Base-by-base conservation (phyloP, 139 green algal species). In the Mesotaenium endlicherianum region DNA sequence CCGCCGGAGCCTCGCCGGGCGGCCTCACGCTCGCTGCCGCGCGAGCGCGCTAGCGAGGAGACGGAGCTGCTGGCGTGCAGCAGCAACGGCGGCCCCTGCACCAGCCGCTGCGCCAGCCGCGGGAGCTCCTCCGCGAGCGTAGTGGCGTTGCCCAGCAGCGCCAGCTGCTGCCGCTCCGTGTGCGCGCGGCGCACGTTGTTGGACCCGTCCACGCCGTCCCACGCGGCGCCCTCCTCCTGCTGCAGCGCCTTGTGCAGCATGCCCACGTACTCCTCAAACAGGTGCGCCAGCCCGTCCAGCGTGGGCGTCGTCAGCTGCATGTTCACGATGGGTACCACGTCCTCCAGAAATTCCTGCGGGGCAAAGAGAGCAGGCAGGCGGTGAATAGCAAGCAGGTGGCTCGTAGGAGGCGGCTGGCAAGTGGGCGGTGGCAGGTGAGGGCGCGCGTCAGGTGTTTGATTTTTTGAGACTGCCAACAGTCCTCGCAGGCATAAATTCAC, bases 321-420 rank as follows among this genome's bases (percentile, higher is more conserved):
- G 31, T 44, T 79, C 41, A 86, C 75, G 5, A 88, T 75, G 2
- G 82, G 82, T 6, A 50, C 41, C n/a, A 86, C 82, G 50, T 88
- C 82, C 40, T 86, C 82, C 16, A 88, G 14, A 58, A 88, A 88
- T 11, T 88, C 83, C 83, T 88, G 16, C n/a, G n/a, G n/a, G n/a
- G n/a, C n/a, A n/a, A n/a, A n/a, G n/a, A n/a, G n/a, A n/a, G n/a
- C n/a, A n/a, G n/a, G n/a, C n/a, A n/a, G n/a, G n/a, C n/a, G n/a
- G n/a, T n/a, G n/a, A n/a, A n/a, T n/a, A n/a, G n/a, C n/a, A n/a
- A n/a, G n/a, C n/a, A n/a, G n/a, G n/a, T n/a, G n/a, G n/a, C n/a
- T n/a, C n/a, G n/a, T n/a, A n/a, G n/a, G n/a, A n/a, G n/a, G n/a
- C n/a, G n/a, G n/a, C n/a, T n/a, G n/a, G n/a, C n/a, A n/a, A n/a